These are phyloP conservation scores for Diaporthe batatas DNA, from an alignment of 2,329 filamentous ascomycete genomes.

Conservation along the genomic window DNA sequence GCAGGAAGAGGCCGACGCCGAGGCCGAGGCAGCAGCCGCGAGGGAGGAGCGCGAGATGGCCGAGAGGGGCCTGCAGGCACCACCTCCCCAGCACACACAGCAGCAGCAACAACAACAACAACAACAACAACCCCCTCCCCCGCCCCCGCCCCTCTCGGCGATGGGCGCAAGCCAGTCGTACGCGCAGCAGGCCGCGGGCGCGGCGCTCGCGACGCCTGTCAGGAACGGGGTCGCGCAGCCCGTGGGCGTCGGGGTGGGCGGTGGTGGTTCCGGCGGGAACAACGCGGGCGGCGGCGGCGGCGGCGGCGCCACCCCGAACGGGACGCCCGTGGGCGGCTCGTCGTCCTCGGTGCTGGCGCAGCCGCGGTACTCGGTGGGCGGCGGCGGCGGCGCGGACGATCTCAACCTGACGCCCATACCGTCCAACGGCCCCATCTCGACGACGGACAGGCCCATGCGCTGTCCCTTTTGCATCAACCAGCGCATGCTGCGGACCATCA, in stretches of 20 bases:
- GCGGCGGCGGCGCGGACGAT: conserved; percentile 48
- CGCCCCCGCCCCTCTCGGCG: conserved; percentile 43
- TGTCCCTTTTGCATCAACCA: conserved; percentile 74
- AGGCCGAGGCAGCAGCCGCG: conserved; percentile 67
- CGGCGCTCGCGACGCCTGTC: conserved; percentile 45
- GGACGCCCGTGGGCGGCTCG: neutral
- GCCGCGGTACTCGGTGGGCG: conserved; percentile 46
- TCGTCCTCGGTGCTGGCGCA: conserved; percentile 27
- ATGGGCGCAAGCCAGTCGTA: conserved; percentile 41
- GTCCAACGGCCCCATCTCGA: conserved; percentile 60
- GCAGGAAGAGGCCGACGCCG: conserved; percentile 70
- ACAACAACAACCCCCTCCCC: conserved; percentile 23
- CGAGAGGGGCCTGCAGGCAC: conserved; percentile 53
- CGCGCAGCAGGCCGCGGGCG: conserved; percentile 43
- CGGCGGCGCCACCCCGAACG: conserved; percentile 19
- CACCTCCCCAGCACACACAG: neutral
- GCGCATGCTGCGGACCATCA: conserved; percentile 71
- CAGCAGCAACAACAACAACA: neutral
- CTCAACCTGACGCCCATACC: conserved; percentile 69
- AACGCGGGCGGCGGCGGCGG: conserved; percentile 44
- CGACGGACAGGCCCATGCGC: conserved; percentile 63
- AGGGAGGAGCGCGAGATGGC: conserved; percentile 66
- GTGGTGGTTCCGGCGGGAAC: conserved; percentile 46
- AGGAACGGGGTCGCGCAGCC: conserved; percentile 38
- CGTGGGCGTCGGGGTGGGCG: conserved; percentile 20